Conservation (phyloP, 345 rosid genomes). For the Passiflora organensis region DNA sequence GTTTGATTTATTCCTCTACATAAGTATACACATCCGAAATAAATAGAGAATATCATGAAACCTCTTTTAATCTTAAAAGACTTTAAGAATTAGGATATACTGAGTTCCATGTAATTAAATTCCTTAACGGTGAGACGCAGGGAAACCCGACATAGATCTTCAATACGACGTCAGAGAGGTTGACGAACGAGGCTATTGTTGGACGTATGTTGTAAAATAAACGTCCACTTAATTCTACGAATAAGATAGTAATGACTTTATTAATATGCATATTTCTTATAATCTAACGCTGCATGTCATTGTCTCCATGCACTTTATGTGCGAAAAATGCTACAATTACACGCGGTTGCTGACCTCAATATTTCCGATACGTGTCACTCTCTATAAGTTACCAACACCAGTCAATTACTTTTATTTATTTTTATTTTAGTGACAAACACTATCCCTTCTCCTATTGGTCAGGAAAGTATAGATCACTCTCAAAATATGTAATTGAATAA, state of each 20-base stretch:
- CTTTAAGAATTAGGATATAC: too few relatives aligned
- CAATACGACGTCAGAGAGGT: too few relatives aligned
- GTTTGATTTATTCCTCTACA: too few relatives aligned
- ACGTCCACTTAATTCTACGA: conserved; percentile 12
- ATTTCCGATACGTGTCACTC: conserved; percentile 14
- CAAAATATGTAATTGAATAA: too few relatives aligned
- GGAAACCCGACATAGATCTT: too few relatives aligned
- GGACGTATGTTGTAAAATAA: conserved; percentile 8
- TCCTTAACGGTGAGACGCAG: too few relatives aligned
- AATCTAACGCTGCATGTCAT: conserved; percentile 7
- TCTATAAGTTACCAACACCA: conserved; percentile 21
- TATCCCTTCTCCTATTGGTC: not conserved
- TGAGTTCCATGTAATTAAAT: too few relatives aligned
- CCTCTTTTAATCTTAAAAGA: too few relatives aligned
- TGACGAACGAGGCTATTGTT: conserved; percentile 27
- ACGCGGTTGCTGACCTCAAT: conserved; percentile 41
- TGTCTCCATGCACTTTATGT: not conserved
- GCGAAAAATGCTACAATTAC: conserved; percentile 13
- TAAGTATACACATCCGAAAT: too few relatives aligned
- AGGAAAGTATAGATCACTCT: too few relatives aligned
- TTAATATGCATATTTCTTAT: not conserved
- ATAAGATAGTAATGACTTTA: conserved; percentile 15
- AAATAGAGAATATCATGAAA: too few relatives aligned
- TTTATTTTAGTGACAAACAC: conserved; percentile 17
- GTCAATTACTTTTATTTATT: conserved; percentile 26